Percentiles rank a stretch among this genome's conserved stretches.
phyloP scores from a whole-genome alignment of 768 basidiomycete species.

The Serendipita sp. region DNA sequence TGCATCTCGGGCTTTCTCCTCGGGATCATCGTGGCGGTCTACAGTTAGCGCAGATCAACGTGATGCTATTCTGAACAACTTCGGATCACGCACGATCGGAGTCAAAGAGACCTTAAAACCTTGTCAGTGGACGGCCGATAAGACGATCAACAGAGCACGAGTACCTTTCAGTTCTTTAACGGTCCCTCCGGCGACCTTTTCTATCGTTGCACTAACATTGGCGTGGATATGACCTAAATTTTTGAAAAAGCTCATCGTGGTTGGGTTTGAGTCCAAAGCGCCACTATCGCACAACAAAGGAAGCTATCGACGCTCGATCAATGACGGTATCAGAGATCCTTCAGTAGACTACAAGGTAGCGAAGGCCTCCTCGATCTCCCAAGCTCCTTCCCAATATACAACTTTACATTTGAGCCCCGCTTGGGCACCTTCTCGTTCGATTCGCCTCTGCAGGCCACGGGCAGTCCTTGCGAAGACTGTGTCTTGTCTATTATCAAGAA shows the following conservation, averaged over 20 bases:
- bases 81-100: neutral
- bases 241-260: conserved; percentile 1
- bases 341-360: conserved; percentile 18
- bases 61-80: neutral
- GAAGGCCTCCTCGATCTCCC: conserved; percentile 89
- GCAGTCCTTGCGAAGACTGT: conserved; percentile 61
- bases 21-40: conserved; percentile 54
- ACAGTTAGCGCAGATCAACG: neutral
- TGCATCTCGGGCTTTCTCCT: conserved; percentile 56
- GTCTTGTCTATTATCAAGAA: conserved; percentile 45
- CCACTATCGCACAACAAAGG: too few relatives aligned
- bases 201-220: neutral
- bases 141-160: neutral
- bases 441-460: conserved; percentile 65
- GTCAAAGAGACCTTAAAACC: neutral
- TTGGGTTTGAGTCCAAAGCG: neutral
- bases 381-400: conserved; percentile 82
- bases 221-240: neutral
- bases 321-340: too few relatives aligned
- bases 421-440: conserved; percentile 48
- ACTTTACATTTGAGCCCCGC: conserved; percentile 56
- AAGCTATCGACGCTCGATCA: too few relatives aligned
- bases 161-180: neutral
- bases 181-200: conserved; percentile 1
- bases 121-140: neutral